Evolutionary conservation across 148 eudicot genomes (phyloP).

Genomic region (Arctostaphylos glauca): DNA sequence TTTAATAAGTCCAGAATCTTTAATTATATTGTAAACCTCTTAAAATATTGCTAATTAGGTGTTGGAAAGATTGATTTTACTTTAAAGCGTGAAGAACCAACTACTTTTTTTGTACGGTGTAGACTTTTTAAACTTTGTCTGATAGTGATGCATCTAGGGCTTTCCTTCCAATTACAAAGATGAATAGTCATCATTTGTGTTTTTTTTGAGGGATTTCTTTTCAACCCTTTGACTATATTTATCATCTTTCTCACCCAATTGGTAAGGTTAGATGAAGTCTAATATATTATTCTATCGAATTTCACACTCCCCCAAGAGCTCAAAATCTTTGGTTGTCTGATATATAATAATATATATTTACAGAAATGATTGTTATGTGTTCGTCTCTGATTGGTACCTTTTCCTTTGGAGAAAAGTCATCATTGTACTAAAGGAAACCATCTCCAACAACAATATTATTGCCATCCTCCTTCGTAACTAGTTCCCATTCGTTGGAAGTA

Average conservation of each 20-base stretch:
- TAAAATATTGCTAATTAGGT: not conserved
- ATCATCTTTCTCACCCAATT: constrained; percentile 5
- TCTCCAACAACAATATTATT: no score
- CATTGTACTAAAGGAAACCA: no score
- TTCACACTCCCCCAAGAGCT: not conserved
- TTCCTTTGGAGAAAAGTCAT: no score
- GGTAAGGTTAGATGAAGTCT: not conserved
- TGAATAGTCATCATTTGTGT: not conserved
- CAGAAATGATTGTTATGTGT: not conserved
- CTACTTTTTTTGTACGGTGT: constrained; percentile 2
- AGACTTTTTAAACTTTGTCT: constrained; percentile 12
- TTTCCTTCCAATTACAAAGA: constrained; percentile 23
- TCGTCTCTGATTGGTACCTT: not conserved
- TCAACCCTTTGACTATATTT: constrained; percentile 16
- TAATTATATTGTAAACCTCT: not conserved
- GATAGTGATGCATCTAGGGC: constrained; percentile 15
- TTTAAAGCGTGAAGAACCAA: constrained; percentile 12
- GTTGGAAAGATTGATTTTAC: constrained; percentile 6
- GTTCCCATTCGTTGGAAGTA: no score
- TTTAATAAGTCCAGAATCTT: constrained; percentile 6
- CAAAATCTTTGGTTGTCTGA: no score
- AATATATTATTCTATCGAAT: not conserved
- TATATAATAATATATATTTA: no score
- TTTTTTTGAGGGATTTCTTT: constrained; percentile 8
- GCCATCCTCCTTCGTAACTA: no score